phyloP scores from a whole-genome alignment of 1,284 basidiomycete genomes.

The Coniferiporia weirii region DNA sequence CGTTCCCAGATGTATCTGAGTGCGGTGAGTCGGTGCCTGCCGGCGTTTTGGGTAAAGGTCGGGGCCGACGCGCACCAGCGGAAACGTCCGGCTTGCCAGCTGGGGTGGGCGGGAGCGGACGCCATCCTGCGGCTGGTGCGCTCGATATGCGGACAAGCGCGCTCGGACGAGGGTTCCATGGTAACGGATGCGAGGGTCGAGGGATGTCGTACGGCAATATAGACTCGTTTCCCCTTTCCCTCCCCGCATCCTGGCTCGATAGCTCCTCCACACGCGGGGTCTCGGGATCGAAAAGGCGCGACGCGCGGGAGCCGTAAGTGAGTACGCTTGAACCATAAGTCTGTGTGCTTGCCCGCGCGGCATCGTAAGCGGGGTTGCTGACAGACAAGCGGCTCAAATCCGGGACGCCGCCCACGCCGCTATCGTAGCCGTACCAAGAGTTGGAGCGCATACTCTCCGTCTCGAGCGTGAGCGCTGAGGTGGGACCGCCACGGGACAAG shows the following conservation, averaged over 20 bases:
- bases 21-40: not conserved
- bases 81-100: not conserved
- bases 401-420: not conserved
- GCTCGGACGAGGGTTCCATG: constrained; percentile 14
- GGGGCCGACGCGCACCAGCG: not conserved
- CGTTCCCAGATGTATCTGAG: constrained; percentile 2
- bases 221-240: not conserved
- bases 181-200: constrained; percentile 1
- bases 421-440: not conserved
- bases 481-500: not conserved
- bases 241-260: not conserved
- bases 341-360: constrained; percentile 10
- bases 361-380: not conserved
- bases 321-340: constrained; percentile 14
- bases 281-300: not conserved
- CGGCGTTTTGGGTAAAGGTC: constrained; percentile 10
- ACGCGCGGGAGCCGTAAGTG: constrained; percentile 15
- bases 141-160: not conserved
- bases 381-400: not conserved
- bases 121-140: constrained; percentile 1
- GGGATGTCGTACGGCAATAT: not conserved
- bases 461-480: constrained; percentile 5
- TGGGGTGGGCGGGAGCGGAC: constrained; percentile 1
- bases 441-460: constrained; percentile 1
- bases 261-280: not conserved